A percentile compares a stretch with the other conserved stretches of the same genome.
These are phyloP conservation scores for Didymella glomerata DNA, from an alignment of 2,329 filamentous ascomycete genomes.

Conservation along the genomic window DNA sequence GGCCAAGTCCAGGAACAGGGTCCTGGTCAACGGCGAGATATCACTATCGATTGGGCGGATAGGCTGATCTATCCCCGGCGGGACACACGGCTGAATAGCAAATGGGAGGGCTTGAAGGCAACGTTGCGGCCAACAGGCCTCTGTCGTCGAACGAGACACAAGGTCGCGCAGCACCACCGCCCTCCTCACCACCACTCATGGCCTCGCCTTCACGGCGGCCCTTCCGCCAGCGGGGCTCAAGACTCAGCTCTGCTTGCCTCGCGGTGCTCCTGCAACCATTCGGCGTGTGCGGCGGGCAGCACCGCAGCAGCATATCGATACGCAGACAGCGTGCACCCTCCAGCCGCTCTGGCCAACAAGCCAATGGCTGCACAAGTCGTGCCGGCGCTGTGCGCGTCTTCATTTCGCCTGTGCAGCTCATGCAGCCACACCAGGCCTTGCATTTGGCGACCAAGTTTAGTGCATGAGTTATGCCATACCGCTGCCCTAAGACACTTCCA, in stretches of 20 bases:
- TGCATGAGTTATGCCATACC: slow-evolving; percentile 51
- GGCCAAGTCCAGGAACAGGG: slow-evolving; percentile 41
- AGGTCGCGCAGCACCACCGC: slow-evolving; percentile 24
- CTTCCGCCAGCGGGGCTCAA: slow-evolving; percentile 24
- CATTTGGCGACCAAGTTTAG: slow-evolving; percentile 45
- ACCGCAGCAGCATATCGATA: slow-evolving; percentile 31
- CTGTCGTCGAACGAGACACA: slow-evolving; percentile 41
- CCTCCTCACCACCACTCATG: slow-evolving; percentile 16
- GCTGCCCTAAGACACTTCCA: slow-evolving; percentile 47
- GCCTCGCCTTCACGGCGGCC: slow-evolving; percentile 22
- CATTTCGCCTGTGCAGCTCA: slow-evolving; percentile 46
- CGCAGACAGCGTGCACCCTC: slow-evolving; percentile 20
- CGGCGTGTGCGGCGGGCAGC: slow-evolving; percentile 32
- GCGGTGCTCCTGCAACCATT: slow-evolving; percentile 23
- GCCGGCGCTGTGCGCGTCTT: slow-evolving; percentile 44
- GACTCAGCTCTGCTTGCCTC: slow-evolving; percentile 18
- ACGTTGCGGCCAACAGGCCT: slow-evolving; percentile 23
- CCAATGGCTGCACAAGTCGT: slow-evolving; percentile 36
- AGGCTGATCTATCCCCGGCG: slow-evolving; percentile 40
- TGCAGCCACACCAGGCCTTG: slow-evolving; percentile 43
- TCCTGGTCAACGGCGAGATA: slow-evolving; percentile 43
- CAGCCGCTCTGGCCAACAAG: slow-evolving; percentile 20
- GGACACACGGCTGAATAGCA: slow-evolving; percentile 36
- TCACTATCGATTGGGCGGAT: slow-evolving; percentile 53
- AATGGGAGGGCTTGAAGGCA: slow-evolving; percentile 29